Evolutionary conservation across 2,329 filamentous ascomycete genomes (phyloP).

Genomic region (Chrysoporthe deuterocubensis): DNA sequence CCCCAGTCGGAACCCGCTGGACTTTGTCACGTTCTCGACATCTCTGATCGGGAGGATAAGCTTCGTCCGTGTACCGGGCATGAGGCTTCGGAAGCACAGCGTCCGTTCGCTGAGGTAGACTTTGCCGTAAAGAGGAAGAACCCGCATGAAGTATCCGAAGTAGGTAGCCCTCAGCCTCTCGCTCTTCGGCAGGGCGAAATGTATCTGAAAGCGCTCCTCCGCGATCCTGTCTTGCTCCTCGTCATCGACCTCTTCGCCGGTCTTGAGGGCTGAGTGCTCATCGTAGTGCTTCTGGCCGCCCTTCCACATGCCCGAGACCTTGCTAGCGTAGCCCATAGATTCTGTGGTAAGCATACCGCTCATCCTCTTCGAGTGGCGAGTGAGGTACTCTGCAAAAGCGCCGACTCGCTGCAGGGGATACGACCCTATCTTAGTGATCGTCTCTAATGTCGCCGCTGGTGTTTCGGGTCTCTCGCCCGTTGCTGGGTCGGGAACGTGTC

Average conservation of each 20-base stretch:
- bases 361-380: constrained; percentile 78
- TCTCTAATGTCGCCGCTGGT: constrained; percentile 53
- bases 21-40: constrained; percentile 90
- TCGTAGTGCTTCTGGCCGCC: constrained; percentile 89
- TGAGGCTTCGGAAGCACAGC: constrained; percentile 90
- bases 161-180: constrained; percentile 89
- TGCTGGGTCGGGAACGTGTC: constrained; percentile 39
- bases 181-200: constrained; percentile 84
- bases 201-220: constrained; percentile 82
- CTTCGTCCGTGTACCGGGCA: constrained; percentile 89
- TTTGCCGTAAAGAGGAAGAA: constrained; percentile 92
- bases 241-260: constrained; percentile 58
- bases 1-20: constrained; percentile 90
- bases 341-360: constrained; percentile 82
- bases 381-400: constrained; percentile 81
- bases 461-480: constrained; percentile 34
- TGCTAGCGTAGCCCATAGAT: constrained; percentile 95
- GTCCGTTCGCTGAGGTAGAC: constrained; percentile 88
- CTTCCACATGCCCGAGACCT: constrained; percentile 96
- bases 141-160: constrained; percentile 88
- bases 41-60: constrained; percentile 89
- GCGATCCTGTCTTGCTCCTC: constrained; percentile 57
- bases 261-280: constrained; percentile 56
- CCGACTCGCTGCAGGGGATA: constrained; percentile 85
- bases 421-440: constrained; percentile 63